Percentiles rank a stretch among this genome's conserved stretches.
These are phyloP conservation scores for Diddensiella santjacobensis DNA, from an alignment of 805 yeast genomes.

Conservation along the genomic window DNA sequence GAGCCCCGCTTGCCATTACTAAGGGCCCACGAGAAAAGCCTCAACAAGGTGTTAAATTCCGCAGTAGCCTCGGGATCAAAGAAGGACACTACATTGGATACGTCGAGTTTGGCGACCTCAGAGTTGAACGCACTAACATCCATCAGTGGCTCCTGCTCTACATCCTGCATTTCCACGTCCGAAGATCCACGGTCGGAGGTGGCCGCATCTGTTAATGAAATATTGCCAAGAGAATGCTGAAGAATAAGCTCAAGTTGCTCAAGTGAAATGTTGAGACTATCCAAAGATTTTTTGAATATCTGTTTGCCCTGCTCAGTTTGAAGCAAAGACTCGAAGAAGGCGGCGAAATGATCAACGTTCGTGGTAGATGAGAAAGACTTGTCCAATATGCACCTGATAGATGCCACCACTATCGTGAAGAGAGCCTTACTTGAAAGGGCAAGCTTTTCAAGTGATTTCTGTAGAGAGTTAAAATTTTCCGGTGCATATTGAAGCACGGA, in stretches of 20 bases:
- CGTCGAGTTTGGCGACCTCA: conserved; percentile 9
- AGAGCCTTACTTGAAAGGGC: conserved; percentile 20
- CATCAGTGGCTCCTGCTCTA: conserved; percentile 1
- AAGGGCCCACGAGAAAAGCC: conserved; percentile 11
- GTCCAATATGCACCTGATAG: conserved; percentile 4
- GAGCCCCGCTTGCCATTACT: not conserved
- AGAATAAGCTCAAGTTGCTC: conserved; percentile 60
- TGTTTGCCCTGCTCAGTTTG: conserved; percentile 39
- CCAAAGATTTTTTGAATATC: conserved; percentile 11
- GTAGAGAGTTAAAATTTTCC: conserved; percentile 21
- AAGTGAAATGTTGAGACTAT: conserved; percentile 20
- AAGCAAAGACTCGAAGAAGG: conserved; percentile 41
- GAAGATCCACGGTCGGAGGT: conserved; percentile 10
- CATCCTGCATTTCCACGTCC: conserved; percentile 19
- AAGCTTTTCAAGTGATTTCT: conserved; percentile 20
- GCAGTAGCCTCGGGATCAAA: conserved; percentile 10
- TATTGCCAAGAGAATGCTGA: conserved; percentile 52
- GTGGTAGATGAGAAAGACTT: not conserved
- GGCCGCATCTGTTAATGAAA: conserved; percentile 18
- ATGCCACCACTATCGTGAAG: conserved; percentile 15
- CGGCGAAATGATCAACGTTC: conserved; percentile 32
- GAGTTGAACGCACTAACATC: not conserved
- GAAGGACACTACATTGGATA: conserved; percentile 15
- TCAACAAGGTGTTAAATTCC: conserved; percentile 11
- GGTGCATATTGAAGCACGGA: conserved; percentile 44